phyloP scores from a whole-genome alignment of 345 rosid species.

The Nephelium lappaceum region DNA sequence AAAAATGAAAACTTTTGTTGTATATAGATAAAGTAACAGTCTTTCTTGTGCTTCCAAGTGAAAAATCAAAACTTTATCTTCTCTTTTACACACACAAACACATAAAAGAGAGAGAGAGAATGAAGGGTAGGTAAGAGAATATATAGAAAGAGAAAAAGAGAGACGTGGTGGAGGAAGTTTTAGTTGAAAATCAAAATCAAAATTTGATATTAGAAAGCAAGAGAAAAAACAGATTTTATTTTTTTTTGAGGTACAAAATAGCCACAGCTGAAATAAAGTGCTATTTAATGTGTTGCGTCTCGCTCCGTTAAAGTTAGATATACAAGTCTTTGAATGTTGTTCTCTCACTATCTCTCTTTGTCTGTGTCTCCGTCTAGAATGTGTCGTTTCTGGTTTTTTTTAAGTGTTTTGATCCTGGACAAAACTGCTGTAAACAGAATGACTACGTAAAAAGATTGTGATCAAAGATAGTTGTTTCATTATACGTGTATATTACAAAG shows the following conservation, averaged over 20 bases:
- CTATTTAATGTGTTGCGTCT: slow-evolving; percentile 19
- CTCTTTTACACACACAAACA: background rate
- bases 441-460: background rate
- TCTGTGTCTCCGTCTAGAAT: background rate
- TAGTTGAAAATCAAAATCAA: background rate
- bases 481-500: too few relatives aligned
- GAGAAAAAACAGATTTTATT: background rate
- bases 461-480: too few relatives aligned
- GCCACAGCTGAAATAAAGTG: background rate
- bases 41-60: background rate
- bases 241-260: background rate
- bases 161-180: too few relatives aligned
- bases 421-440: background rate
- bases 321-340: background rate
- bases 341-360: background rate
- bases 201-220: too few relatives aligned
- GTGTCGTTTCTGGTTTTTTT: background rate
- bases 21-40: background rate
- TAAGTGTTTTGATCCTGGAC: background rate
- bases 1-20: background rate
- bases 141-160: background rate
- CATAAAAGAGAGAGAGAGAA: background rate
- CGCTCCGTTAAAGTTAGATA: background rate
- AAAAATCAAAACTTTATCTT: background rate
- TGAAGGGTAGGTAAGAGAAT: background rate